phyloP scores from a whole-genome alignment of 192 early-diverging fungal genomes.

The Helicostylum pulchrum region DNA sequence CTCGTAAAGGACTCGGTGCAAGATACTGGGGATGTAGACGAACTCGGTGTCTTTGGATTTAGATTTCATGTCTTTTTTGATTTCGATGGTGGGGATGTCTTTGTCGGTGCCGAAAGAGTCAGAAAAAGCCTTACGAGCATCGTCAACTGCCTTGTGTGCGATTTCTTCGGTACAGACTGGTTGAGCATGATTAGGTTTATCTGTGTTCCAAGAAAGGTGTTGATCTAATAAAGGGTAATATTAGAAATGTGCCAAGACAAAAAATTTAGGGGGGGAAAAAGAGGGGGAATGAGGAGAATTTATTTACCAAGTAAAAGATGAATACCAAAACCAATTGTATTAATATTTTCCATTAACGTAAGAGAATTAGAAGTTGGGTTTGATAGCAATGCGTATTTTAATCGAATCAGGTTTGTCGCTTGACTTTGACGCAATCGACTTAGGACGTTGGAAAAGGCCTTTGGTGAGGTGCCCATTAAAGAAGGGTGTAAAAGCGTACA shows the following conservation, averaged over 20 bases:
- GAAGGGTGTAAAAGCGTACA: slow-evolving; percentile 23
- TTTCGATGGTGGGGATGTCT: slow-evolving; percentile 11
- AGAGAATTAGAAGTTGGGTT: slow-evolving; percentile 16
- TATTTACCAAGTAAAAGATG: slow-evolving; percentile 18
- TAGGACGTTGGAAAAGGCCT: slow-evolving; percentile 19
- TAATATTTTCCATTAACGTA: slow-evolving; percentile 24
- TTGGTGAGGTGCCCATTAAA: slow-evolving; percentile 3
- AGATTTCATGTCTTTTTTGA: slow-evolving; percentile 5
- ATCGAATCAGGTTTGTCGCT: slow-evolving; percentile 23
- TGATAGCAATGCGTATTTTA: slow-evolving; percentile 21
- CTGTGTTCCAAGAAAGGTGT: slow-evolving; percentile 20
- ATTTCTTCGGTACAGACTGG: slow-evolving; percentile 16
- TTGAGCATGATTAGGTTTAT: slow-evolving; percentile 19
- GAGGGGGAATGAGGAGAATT: neutral
- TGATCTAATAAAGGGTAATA: slow-evolving; percentile 19
- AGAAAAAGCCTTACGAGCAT: slow-evolving; percentile 21
- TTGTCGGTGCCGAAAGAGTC: slow-evolving; percentile 15
- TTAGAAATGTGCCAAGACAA: slow-evolving; percentile 14
- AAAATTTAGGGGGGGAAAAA: slow-evolving; percentile 1
- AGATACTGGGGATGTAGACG: slow-evolving; percentile 16
- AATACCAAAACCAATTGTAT: slow-evolving; percentile 22
- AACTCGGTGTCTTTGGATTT: slow-evolving; percentile 4
- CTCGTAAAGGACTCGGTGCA: slow-evolving; percentile 31
- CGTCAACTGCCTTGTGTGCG: slow-evolving; percentile 18
- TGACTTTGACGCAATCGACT: slow-evolving; percentile 24